These are phyloP conservation scores for Rosa hybrid DNA, from an alignment of 331 rosid species.

Conservation along the genomic window DNA sequence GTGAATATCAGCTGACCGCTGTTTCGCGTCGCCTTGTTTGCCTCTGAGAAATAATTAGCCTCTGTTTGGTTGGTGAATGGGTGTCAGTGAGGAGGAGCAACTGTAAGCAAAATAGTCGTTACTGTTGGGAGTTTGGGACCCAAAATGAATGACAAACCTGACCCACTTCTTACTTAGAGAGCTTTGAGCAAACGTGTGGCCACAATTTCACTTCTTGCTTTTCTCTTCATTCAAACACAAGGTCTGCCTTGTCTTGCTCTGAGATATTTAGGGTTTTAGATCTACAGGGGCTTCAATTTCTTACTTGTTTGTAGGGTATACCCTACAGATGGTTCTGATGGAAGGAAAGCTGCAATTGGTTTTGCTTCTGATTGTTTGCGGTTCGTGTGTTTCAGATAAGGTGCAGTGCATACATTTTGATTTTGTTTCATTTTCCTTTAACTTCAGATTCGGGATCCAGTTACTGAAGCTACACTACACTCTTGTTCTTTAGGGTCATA, in stretches of 20 bases:
- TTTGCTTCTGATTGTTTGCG: slow-evolving; percentile 22
- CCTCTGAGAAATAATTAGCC: no score
- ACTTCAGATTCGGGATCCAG: neutral
- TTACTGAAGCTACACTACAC: neutral
- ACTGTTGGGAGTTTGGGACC: neutral
- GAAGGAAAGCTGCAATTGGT: slow-evolving; percentile 14
- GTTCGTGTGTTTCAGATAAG: slow-evolving; percentile 31
- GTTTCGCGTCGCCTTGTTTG: no score
- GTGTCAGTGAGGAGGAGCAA: neutral
- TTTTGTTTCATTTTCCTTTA: neutral
- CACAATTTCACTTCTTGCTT: neutral
- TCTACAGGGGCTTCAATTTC: no score
- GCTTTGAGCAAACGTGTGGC: neutral
- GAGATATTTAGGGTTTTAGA: neutral
- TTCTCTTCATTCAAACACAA: neutral
- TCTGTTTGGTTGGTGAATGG: neutral
- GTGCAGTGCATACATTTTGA: neutral
- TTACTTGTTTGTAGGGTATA: slow-evolving; percentile 8
- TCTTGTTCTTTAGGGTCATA: slow-evolving; percentile 22
- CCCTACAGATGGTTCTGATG: slow-evolving; percentile 11
- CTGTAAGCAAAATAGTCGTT: neutral
- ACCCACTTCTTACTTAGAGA: neutral
- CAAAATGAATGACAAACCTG: neutral
- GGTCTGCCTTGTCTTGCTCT: neutral
- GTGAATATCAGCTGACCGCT: no score